These are phyloP conservation scores for Trifolium dubium DNA, from an alignment of 306 rosid species.

Conservation along the genomic window DNA sequence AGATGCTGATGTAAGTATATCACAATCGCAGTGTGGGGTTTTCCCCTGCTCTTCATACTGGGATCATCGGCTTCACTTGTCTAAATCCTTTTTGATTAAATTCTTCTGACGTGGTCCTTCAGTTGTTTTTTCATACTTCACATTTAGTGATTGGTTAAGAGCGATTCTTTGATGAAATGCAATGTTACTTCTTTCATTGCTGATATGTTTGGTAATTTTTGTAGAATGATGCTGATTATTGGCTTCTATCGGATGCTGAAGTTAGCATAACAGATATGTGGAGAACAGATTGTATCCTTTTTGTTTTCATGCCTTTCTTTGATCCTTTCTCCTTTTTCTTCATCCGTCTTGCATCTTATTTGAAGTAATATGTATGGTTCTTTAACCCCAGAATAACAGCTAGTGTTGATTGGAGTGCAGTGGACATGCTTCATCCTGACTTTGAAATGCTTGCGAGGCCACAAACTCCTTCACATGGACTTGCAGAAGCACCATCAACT, in stretches of 20 bases:
- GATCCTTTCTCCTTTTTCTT: conserved; percentile 3
- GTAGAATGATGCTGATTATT: conserved; percentile 96
- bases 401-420: conserved; percentile 74
- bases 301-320: conserved; percentile 32
- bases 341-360: background rate
- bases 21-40: conserved; percentile 22
- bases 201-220: conserved; percentile 42
- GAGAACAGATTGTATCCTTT: conserved; percentile 91
- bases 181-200: conserved; percentile 17
- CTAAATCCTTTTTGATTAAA: conserved; percentile 23
- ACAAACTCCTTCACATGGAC: conserved; percentile 58
- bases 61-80: conserved; percentile 14
- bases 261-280: conserved; percentile 98
- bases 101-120: conserved; percentile 16
- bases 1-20: conserved; percentile 83
- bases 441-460: conserved; percentile 59
- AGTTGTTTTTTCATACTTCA: background rate
- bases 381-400: conserved; percentile 63
- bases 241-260: conserved; percentile 97
- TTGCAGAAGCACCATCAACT: conserved; percentile 57
- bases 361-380: conserved; percentile 40
- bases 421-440: conserved; percentile 75
- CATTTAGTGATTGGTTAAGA: conserved; percentile 23
- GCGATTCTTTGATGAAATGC: conserved; percentile 7
- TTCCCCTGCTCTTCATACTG: background rate